phyloP scores from a whole-genome alignment of 179 eudicot species.

The Patellifolia procumbens region DNA sequence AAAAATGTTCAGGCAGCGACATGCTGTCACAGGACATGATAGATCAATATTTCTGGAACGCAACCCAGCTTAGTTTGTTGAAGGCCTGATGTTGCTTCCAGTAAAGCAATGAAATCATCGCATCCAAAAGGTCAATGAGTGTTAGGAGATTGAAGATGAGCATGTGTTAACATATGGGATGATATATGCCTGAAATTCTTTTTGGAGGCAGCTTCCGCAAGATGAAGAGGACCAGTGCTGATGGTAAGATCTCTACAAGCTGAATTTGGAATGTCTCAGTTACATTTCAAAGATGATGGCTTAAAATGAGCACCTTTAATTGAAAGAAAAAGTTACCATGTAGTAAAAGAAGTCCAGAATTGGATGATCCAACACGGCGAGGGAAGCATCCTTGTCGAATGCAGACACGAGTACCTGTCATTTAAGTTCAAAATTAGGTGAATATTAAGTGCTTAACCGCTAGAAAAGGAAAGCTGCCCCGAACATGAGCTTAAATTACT shows the following conservation, averaged over 20 bases:
- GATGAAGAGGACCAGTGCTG: constrained; percentile 85
- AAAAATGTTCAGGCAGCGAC: not conserved
- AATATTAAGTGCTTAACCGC: not conserved
- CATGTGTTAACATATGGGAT: constrained; percentile 58
- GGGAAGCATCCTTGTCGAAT: constrained; percentile 73
- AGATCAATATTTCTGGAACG: not conserved
- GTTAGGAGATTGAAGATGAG: not conserved
- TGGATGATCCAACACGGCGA: constrained; percentile 85
- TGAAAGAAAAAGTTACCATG: constrained; percentile 47
- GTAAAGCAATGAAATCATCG: not conserved
- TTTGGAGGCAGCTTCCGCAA: constrained; percentile 88
- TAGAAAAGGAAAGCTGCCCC: too few relatives aligned
- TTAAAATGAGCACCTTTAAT: not conserved
- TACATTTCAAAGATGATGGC: not conserved
- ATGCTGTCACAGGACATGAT: not conserved
- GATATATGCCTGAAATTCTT: constrained; percentile 74
- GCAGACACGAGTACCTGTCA: constrained; percentile 78
- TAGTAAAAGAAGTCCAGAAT: constrained; percentile 73
- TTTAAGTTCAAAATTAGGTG: not conserved
- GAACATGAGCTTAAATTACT: too few relatives aligned
- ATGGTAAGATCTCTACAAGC: constrained; percentile 93
- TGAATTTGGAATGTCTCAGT: constrained; percentile 29
- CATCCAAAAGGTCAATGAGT: not conserved
- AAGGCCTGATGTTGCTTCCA: not conserved
- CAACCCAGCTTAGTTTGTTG: not conserved